Base-by-base conservation (phyloP, 2,329 filamentous ascomycete species). In the Alternaria sp. region DNA sequence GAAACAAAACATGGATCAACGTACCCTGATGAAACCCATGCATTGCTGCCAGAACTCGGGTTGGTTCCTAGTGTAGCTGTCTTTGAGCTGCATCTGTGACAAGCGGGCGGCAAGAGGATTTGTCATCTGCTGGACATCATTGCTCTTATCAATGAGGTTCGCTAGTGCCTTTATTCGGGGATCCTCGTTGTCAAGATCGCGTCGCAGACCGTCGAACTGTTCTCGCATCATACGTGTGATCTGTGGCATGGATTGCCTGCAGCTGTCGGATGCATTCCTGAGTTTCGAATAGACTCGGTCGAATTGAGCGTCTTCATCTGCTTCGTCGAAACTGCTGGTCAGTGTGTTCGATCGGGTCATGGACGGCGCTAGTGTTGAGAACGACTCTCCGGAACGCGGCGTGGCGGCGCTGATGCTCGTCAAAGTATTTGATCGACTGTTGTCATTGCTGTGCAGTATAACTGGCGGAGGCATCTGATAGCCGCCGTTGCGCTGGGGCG, bases 341-440 rank as follows among this genome's bases (percentile, higher is more conserved):
- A 88, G 81, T 50, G 80, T 83, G 56, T 81, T 82, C 23, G 79
- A 83, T 26, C 82, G 79, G 17, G 79, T 81, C 59, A 82, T 74
- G 73, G 71, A 79, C 67, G 77, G 81, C 60, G 84, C 83, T 5
- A 84, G 82, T 0, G 90, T 89, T 2, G 84, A 85, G 76, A 96
- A 96, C 0, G 92, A 93, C 72, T 97, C 93, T 46, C 90, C 91
- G 8, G 93, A 96, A 23, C 92, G 89, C 49, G 93, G 93, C 1
- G 93, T 96, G n/a, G 77, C 79, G 7, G 80, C 74, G 17, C 80
- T 80, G 62, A 83, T 82, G 60, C 85, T 83, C 3, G 80, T 82
- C 78, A 85, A 77, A 13, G 84, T 85, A 70, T 86, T 87, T 11
- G 84, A 85, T 49, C 86, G 81, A 69, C 86, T 87, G 54, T 82